Evolutionary conservation across 441 rosid species (phyloP).

Genomic region (Populus hybrid): DNA sequence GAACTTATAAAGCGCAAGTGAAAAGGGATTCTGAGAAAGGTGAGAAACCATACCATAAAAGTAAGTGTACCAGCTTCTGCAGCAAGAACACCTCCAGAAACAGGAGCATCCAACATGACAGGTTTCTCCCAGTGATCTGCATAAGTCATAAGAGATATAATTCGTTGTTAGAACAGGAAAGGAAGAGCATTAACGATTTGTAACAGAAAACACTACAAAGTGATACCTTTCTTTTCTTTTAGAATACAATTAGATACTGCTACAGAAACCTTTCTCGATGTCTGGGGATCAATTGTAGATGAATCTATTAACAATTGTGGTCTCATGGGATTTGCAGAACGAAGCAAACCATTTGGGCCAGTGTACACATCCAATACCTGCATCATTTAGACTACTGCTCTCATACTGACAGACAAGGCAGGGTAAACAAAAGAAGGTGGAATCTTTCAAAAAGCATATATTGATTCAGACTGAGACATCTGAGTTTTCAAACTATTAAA

Average conservation of each 20-base stretch:
- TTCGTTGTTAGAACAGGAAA: background rate
- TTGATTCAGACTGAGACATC: background rate
- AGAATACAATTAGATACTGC: constrained; percentile 54
- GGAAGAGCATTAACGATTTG: background rate
- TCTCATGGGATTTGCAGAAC: constrained; percentile 49
- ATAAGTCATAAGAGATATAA: background rate
- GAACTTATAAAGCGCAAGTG: background rate
- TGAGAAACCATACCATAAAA: constrained; percentile 60
- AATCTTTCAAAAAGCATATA: background rate
- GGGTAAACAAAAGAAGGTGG: constrained; percentile 10
- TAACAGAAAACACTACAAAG: constrained; percentile 6
- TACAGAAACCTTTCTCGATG: constrained; percentile 64
- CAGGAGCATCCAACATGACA: constrained; percentile 94
- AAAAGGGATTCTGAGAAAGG: background rate
- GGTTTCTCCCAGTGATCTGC: constrained; percentile 61
- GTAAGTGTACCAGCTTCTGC: constrained; percentile 80
- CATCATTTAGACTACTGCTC: constrained; percentile 23
- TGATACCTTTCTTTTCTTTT: constrained; percentile 57
- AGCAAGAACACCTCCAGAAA: constrained; percentile 92
- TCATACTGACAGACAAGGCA: constrained; percentile 8
- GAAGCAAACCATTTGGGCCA: constrained; percentile 74
- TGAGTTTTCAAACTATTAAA: background rate
- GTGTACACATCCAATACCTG: constrained; percentile 85
- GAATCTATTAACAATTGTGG: constrained; percentile 80
- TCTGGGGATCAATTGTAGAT: constrained; percentile 87